Percentiles rank a stretch among this genome's conserved stretches.
Conservation (phyloP, 2,329 filamentous ascomycete species). For the Anthostomella pinea region DNA sequence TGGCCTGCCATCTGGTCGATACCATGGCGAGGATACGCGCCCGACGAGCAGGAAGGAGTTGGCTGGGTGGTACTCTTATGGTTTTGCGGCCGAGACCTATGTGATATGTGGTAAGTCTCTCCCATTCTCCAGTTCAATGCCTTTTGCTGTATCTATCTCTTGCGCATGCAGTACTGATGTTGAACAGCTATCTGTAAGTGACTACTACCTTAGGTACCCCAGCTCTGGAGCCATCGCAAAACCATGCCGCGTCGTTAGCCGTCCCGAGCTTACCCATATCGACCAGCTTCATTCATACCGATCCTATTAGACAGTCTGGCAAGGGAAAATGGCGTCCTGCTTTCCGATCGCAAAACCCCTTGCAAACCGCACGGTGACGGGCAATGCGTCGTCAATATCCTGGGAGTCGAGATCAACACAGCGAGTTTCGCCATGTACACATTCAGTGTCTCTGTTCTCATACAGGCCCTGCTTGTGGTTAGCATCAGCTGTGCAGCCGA, state of each 20-base stretch:
- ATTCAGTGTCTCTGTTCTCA: slow-evolving; percentile 85
- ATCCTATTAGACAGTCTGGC: slow-evolving; percentile 93
- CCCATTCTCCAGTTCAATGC: background rate
- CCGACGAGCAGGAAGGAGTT: slow-evolving; percentile 85
- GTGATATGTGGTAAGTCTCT: slow-evolving; percentile 81
- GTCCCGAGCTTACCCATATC: slow-evolving; percentile 16
- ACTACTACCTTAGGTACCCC: slow-evolving; percentile 1
- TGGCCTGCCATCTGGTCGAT: slow-evolving; percentile 48
- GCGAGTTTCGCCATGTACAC: slow-evolving; percentile 98
- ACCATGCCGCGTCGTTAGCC: background rate
- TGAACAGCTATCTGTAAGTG: slow-evolving; percentile 28
- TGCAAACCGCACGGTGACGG: slow-evolving; percentile 53
- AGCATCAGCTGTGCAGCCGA: slow-evolving; percentile 96
- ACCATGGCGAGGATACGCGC: slow-evolving; percentile 82
- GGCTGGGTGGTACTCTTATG: slow-evolving; percentile 92
- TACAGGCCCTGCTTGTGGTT: slow-evolving; percentile 88
- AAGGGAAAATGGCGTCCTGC: slow-evolving; percentile 83
- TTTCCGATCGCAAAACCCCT: slow-evolving; percentile 71
- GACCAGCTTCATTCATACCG: slow-evolving; percentile 83
- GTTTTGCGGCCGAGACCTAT: slow-evolving; percentile 94
- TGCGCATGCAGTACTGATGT: background rate
- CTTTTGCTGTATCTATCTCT: background rate
- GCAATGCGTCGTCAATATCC: slow-evolving; percentile 79
- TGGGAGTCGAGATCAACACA: slow-evolving; percentile 88
- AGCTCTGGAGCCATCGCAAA: no score